Percentiles rank a stretch among this genome's conserved stretches.
phyloP scores from a whole-genome alignment of 192 early-diverging fungal species.

The Coemansia sp. region DNA sequence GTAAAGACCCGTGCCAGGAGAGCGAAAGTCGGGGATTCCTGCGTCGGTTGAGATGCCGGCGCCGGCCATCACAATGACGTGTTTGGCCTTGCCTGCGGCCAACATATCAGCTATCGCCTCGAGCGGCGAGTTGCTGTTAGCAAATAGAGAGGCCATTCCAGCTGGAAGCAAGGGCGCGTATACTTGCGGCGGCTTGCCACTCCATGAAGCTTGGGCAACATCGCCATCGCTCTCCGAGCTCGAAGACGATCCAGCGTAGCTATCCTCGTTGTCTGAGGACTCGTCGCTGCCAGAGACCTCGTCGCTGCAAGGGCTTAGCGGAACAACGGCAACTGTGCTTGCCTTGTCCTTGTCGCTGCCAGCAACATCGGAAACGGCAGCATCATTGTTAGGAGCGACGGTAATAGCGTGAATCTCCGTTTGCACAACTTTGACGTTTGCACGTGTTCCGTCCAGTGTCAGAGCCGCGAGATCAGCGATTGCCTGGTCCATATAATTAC shows the following conservation, averaged over 20 bases:
- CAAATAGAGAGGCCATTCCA: conserved; percentile 19
- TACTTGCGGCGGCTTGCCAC: neutral
- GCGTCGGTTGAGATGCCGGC: conserved; percentile 82
- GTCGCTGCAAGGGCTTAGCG: neutral
- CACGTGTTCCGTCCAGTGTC: conserved; percentile 5
- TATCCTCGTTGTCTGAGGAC: conserved; percentile 9
- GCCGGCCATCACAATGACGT: conserved; percentile 89
- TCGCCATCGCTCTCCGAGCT: conserved; percentile 17
- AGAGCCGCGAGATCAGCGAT: conserved; percentile 32
- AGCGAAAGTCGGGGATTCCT: conserved; percentile 92
- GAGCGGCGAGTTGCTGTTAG: conserved; percentile 13
- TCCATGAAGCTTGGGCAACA: neutral
- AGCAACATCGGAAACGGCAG: neutral
- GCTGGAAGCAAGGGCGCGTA: conserved; percentile 16
- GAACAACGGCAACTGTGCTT: conserved; percentile 4
- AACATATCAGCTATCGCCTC: conserved; percentile 38
- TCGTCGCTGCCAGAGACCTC: conserved; percentile 2
- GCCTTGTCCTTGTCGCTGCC: neutral
- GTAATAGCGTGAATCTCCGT: neutral
- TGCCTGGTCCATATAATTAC: conserved; percentile 1
- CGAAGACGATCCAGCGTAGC: conserved; percentile 11
- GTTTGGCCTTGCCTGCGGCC: conserved; percentile 20
- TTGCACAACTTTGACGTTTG: neutral
- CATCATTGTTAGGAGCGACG: neutral
- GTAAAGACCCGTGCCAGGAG: conserved; percentile 90